Evolutionary conservation across 805 yeast genomes (phyloP).

Genomic region (Schizosaccharomyces lindneri): DNA sequence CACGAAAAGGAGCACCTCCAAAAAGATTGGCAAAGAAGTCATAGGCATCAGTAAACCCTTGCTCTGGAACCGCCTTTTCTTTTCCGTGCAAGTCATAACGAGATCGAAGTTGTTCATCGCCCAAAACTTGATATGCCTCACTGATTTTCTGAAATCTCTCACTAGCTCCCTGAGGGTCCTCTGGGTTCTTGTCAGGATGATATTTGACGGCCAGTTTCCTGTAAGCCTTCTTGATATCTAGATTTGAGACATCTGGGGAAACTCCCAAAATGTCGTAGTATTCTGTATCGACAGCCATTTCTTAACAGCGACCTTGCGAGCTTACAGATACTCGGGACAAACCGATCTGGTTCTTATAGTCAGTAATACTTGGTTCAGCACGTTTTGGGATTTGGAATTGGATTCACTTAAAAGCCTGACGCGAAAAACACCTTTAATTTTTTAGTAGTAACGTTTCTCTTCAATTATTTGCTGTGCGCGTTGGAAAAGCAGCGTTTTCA

Average conservation of each 20-base stretch:
- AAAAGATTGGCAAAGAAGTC: slow-evolving; percentile 68
- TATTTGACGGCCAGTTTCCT: slow-evolving; percentile 48
- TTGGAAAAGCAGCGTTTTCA: no score
- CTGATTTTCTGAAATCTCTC: slow-evolving; percentile 54
- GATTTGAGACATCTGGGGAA: slow-evolving; percentile 38
- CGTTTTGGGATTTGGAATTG: no score
- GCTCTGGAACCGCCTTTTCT: slow-evolving; percentile 40
- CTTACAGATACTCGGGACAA: not conserved
- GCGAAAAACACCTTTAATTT: no score
- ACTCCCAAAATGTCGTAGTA: slow-evolving; percentile 70
- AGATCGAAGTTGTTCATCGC: slow-evolving; percentile 41
- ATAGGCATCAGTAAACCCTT: slow-evolving; percentile 57
- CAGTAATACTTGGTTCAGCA: no score
- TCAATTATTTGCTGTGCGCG: no score
- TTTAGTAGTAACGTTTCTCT: no score
- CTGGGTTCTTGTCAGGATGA: slow-evolving; percentile 94
- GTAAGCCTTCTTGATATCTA: slow-evolving; percentile 81
- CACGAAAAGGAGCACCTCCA: slow-evolving; percentile 74
- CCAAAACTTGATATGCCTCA: slow-evolving; percentile 36
- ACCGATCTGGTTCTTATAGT: no score
- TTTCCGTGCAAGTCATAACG: slow-evolving; percentile 73
- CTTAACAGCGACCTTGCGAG: not conserved
- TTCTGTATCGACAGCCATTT: not conserved
- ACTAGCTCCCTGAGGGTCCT: slow-evolving; percentile 62
- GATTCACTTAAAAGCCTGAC: no score